Base-by-base conservation (phyloP, 164 flowering plant genomes). In the Berberis thunbergii region DNA sequence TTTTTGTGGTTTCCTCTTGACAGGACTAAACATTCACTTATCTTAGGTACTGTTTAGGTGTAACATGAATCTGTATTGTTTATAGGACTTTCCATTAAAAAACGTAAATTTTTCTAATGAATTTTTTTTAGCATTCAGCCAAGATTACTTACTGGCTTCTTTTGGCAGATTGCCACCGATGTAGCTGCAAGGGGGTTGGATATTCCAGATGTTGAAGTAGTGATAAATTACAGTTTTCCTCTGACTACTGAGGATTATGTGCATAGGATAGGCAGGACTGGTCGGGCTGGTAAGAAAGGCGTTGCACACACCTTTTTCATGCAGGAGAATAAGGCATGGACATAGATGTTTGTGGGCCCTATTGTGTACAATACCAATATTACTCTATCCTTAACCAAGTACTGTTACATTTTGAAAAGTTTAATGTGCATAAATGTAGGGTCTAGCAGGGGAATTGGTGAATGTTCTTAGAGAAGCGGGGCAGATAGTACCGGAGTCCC, bases 181-280 rank as follows among this genome's bases (percentile, higher is more conserved):
- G 98, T 91, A 63, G 99, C 99, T 70, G 96, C 98, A 57, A 82
- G 99, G 62, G 99, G 98, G 71, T 73, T 95, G 74, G 99, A 95
- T 76, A 92, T 95, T 75, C 99, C 99, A 7, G 97, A 89, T 79
- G 99, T 95, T 60, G 99, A 91, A 77, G 98, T 89, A 38, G 99
- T 95, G 62, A 89, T 95, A 73, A 95, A 95, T 72, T 89, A 89
- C 66, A 89, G 94, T 73, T 91, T 95, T 63, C 99, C 99, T 63
- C 86, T 91, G 41, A 91, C 97, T 1, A 86, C 94, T 1, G 97
- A 95, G 79, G 97, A 91, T 79, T 95, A 95, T 74, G 97, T 88
- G 48, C 97, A 91, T 67, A 76, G 99, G 69, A 95, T 91, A 49
- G 99, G 99, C 61, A 82, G 99, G 71, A 95, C 97, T 59, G 99